phyloP scores from a whole-genome alignment of 2,329 filamentous ascomycete species.

The Neoscytalidium dimidiatum region DNA sequence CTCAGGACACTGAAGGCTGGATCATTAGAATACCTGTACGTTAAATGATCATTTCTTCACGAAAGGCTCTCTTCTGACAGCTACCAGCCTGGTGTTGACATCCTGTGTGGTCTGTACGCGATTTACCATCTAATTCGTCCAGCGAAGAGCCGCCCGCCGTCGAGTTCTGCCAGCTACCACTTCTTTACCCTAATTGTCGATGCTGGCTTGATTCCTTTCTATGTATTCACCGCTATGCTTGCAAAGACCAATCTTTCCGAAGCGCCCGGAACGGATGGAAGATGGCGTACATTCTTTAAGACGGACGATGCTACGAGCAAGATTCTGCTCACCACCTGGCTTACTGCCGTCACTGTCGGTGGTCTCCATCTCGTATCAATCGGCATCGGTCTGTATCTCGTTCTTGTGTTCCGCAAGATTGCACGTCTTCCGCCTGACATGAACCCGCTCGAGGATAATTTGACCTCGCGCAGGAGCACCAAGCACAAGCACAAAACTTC shows the following conservation, averaged over 20 bases:
- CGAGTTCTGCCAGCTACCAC: constrained; percentile 85
- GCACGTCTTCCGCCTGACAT: constrained; percentile 83
- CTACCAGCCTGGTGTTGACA: constrained; percentile 70
- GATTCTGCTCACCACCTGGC: constrained; percentile 69
- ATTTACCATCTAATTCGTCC: constrained; percentile 77
- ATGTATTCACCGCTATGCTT: constrained; percentile 60
- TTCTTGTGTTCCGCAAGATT: constrained; percentile 80
- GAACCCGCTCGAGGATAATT: constrained; percentile 86
- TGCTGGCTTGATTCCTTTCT: constrained; percentile 63
- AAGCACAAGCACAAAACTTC: constrained; percentile 75
- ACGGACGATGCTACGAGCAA: constrained; percentile 56
- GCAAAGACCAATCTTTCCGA: constrained; percentile 53
- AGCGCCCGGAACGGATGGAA: constrained; percentile 45
- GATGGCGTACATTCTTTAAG: constrained; percentile 71
- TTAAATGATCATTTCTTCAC: constrained; percentile 15
- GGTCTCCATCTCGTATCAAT: constrained; percentile 72
- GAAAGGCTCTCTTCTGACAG: not conserved
- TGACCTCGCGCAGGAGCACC: constrained; percentile 67
- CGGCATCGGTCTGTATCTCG: constrained; percentile 71
- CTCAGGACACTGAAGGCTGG: constrained; percentile 68
- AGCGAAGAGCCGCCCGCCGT: constrained; percentile 70
- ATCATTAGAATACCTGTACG: constrained; percentile 76
- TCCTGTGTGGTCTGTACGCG: constrained; percentile 72
- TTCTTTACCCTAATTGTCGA: constrained; percentile 79
- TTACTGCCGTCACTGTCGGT: constrained; percentile 64